Conservation (phyloP, 371 early-diverging fungal species). For the Chytridium lagenaria region DNA sequence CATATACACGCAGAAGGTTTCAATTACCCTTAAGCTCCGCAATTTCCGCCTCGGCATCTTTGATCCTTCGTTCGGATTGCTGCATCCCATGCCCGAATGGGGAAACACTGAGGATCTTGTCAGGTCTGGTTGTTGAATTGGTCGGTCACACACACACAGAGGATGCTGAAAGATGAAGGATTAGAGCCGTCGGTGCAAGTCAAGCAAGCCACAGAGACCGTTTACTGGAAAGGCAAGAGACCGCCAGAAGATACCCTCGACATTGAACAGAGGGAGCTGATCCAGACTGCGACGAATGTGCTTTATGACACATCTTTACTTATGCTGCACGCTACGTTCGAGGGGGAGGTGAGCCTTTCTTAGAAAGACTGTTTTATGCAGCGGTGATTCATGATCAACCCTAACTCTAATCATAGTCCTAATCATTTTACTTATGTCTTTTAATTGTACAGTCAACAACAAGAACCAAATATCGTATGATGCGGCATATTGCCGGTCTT, state of each 20-base stretch:
- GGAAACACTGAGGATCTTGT: neutral
- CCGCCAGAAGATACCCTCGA: neutral
- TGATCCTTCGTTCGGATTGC: neutral
- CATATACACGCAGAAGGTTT: neutral
- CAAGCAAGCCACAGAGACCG: too few species aligned
- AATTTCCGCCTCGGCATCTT: slow-evolving; percentile 14
- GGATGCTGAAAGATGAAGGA: neutral
- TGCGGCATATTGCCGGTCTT: slow-evolving; percentile 11
- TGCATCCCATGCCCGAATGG: slow-evolving; percentile 3
- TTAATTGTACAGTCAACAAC: neutral
- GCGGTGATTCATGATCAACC: too few species aligned
- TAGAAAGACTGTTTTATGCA: too few species aligned
- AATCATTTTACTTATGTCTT: neutral
- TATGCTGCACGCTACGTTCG: slow-evolving; percentile 3
- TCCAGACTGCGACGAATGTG: slow-evolving; percentile 9
- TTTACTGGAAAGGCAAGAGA: neutral
- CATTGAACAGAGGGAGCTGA: neutral
- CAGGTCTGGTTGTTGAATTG: neutral
- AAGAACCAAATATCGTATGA: slow-evolving; percentile 3
- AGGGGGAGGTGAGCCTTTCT: neutral
- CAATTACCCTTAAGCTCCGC: slow-evolving; percentile 12
- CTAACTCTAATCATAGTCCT: neutral
- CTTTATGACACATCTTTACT: neutral
- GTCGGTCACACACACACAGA: neutral
- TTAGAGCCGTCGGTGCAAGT: neutral